Conservation (phyloP, 768 basidiomycete genomes). For the Dioszegia crocea region DNA sequence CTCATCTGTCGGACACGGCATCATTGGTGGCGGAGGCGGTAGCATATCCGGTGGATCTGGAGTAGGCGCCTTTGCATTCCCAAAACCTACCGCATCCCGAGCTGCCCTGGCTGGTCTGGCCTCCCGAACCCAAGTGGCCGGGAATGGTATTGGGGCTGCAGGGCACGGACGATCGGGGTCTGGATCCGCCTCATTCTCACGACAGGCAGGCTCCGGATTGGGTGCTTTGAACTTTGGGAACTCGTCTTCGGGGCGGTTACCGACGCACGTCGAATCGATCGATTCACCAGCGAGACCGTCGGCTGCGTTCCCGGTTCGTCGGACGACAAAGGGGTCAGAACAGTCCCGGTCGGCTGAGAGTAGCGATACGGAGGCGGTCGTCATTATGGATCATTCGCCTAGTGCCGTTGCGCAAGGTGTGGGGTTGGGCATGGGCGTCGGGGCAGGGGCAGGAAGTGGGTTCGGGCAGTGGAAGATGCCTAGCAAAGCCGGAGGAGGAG, state of each 20-base stretch:
- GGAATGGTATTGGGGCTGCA: neutral
- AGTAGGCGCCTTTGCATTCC: slow-evolving; percentile 2
- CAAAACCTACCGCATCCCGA: neutral
- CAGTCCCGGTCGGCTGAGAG: slow-evolving; percentile 6
- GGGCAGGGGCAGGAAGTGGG: neutral
- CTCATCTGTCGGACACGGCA: neutral
- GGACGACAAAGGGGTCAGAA: slow-evolving; percentile 10
- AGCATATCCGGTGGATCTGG: too few relatives aligned
- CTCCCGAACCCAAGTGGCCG: neutral
- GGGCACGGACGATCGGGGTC: slow-evolving; percentile 1
- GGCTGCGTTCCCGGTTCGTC: slow-evolving; percentile 1
- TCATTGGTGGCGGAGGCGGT: neutral
- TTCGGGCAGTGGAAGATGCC: slow-evolving; percentile 12
- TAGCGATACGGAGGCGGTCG: slow-evolving; percentile 21
- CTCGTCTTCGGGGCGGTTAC: slow-evolving; percentile 16
- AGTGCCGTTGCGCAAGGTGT: slow-evolving; percentile 1
- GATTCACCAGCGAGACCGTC: slow-evolving; percentile 3
- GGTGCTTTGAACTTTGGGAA: slow-evolving; percentile 22
- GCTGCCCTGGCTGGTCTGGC: slow-evolving; percentile 3
- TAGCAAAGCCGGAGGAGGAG: neutral
- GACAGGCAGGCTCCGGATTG: slow-evolving; percentile 13
- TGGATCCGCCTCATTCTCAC: slow-evolving; percentile 23
- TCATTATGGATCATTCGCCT: slow-evolving; percentile 25
- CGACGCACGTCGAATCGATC: slow-evolving; percentile 35
- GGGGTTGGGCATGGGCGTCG: neutral